Percentiles rank a stretch among this genome's conserved stretches.
Conservation (phyloP, 192 early-diverging fungal genomes). For the Podila minutissima region DNA sequence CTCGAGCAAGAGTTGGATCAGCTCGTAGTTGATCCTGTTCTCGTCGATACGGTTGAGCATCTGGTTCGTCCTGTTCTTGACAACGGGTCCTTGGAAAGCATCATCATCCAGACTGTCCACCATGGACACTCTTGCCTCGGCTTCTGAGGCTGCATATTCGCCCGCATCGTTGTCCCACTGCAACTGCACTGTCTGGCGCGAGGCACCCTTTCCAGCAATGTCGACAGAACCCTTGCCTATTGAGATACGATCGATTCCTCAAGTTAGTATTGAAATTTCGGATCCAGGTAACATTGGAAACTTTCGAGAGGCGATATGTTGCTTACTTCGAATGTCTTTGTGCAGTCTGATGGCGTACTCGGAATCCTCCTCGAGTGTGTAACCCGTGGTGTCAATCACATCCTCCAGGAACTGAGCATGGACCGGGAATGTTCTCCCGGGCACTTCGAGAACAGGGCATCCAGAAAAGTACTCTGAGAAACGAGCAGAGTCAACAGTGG, state of each 20-base stretch:
- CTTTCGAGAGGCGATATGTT: background rate
- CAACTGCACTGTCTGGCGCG: slow-evolving; percentile 28
- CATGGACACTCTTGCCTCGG: slow-evolving; percentile 45
- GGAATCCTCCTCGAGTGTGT: slow-evolving; percentile 58
- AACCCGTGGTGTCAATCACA: slow-evolving; percentile 67
- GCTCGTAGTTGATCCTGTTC: slow-evolving; percentile 71
- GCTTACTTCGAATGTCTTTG: slow-evolving; percentile 47
- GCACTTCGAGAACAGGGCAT: slow-evolving; percentile 72
- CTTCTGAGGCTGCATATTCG: slow-evolving; percentile 45
- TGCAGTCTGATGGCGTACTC: slow-evolving; percentile 54
- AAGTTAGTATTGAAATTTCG: too few relatives aligned
- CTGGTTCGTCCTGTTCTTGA: slow-evolving; percentile 51
- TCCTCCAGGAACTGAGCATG: slow-evolving; percentile 78
- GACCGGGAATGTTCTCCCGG: slow-evolving; percentile 81
- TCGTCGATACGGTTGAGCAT: slow-evolving; percentile 64
- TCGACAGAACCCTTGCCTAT: slow-evolving; percentile 48
- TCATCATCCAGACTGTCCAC: slow-evolving; percentile 42
- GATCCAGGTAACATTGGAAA: background rate
- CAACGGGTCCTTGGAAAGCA: slow-evolving; percentile 20
- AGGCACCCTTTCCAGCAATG: slow-evolving; percentile 43
- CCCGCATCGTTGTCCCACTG: slow-evolving; percentile 49
- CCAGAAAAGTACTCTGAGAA: slow-evolving; percentile 71
- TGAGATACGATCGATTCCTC: too few relatives aligned
- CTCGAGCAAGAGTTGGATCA: slow-evolving; percentile 66
- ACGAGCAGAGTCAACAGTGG: slow-evolving; percentile 72